These are phyloP conservation scores for Colletotrichum melonis DNA, from an alignment of 2,329 filamentous ascomycete species.

Conservation along the genomic window DNA sequence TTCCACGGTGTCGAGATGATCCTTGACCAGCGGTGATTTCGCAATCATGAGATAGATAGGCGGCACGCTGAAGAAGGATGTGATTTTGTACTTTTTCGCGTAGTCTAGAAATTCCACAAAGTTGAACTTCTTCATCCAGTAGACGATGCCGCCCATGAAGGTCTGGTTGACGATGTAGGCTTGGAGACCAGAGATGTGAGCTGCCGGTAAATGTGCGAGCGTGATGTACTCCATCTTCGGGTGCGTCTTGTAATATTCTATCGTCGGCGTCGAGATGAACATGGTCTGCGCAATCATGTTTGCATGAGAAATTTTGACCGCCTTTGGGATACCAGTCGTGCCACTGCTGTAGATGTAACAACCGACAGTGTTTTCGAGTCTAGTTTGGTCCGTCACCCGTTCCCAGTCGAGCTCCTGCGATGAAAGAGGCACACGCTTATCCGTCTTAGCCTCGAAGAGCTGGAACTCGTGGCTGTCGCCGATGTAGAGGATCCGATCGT, in stretches of 20 bases:
- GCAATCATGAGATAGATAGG: constrained; percentile 70
- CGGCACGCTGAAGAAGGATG: constrained; percentile 68
- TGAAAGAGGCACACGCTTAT: constrained; percentile 46
- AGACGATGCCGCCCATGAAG: constrained; percentile 59
- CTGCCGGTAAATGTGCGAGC: constrained; percentile 56
- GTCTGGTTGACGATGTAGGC: constrained; percentile 54
- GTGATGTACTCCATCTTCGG: constrained; percentile 45
- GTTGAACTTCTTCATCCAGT: constrained; percentile 73
- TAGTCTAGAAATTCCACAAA: constrained; percentile 66
- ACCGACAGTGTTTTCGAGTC: constrained; percentile 54
- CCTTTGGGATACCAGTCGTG: constrained; percentile 61
- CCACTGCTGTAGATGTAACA: constrained; percentile 61
- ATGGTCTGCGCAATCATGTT: constrained; percentile 54
- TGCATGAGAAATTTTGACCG: constrained; percentile 56
- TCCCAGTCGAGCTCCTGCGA: constrained; percentile 60
- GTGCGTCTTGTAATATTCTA: constrained; percentile 43
- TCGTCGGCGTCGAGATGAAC: constrained; percentile 44
- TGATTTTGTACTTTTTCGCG: constrained; percentile 61
- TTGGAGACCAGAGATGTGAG: constrained; percentile 59
- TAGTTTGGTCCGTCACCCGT: constrained; percentile 59
- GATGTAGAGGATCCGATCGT: constrained; percentile 42
- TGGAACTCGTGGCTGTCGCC: constrained; percentile 37
- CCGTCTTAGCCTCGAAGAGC: constrained; percentile 43
- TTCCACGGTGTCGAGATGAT: constrained; percentile 64
- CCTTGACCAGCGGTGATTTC: constrained; percentile 64